Conservation (phyloP, 345 rosid genomes). For the Acer negundo region DNA sequence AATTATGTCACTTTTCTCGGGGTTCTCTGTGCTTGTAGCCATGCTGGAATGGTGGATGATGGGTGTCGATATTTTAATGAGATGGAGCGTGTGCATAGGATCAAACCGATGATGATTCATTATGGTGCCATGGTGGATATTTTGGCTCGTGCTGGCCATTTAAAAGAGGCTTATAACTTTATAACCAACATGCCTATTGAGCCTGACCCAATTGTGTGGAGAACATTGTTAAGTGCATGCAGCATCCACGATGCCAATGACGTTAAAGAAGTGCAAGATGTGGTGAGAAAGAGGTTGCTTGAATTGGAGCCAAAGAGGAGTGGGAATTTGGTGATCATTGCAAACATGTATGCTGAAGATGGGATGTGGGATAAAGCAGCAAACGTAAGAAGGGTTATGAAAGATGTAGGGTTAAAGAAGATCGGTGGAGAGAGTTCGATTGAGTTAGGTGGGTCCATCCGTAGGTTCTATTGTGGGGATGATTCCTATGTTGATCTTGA, state of each 20-base stretch:
- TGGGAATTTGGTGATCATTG: constrained; percentile 74
- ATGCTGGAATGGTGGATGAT: constrained; percentile 73
- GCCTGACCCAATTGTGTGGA: too few species aligned
- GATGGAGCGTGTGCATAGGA: constrained; percentile 68
- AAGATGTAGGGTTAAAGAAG: constrained; percentile 60
- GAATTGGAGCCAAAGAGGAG: constrained; percentile 71
- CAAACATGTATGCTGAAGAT: constrained; percentile 73
- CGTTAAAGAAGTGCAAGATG: constrained; percentile 41
- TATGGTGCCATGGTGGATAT: constrained; percentile 82
- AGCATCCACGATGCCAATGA: too few species aligned
- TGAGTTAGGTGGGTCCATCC: constrained; percentile 53
- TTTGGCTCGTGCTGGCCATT: too few species aligned
- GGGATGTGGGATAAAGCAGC: constrained; percentile 87
- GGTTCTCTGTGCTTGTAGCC: constrained; percentile 83
- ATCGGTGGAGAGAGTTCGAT: constrained; percentile 71
- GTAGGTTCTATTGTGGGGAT: constrained; percentile 39
- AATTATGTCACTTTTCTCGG: constrained; percentile 87
- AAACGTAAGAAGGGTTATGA: constrained; percentile 57
- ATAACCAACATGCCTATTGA: too few species aligned
- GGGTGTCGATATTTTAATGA: constrained; percentile 64
- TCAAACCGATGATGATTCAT: constrained; percentile 69
- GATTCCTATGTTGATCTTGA: too few species aligned
- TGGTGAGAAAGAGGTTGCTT: constrained; percentile 58
- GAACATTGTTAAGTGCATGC: too few species aligned
- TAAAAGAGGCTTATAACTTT: too few species aligned